A percentile compares a stretch with the other conserved stretches of the same genome.
Conservation (phyloP, 2,329 filamentous ascomycete species). For the Aspergillus quadricinctus region DNA sequence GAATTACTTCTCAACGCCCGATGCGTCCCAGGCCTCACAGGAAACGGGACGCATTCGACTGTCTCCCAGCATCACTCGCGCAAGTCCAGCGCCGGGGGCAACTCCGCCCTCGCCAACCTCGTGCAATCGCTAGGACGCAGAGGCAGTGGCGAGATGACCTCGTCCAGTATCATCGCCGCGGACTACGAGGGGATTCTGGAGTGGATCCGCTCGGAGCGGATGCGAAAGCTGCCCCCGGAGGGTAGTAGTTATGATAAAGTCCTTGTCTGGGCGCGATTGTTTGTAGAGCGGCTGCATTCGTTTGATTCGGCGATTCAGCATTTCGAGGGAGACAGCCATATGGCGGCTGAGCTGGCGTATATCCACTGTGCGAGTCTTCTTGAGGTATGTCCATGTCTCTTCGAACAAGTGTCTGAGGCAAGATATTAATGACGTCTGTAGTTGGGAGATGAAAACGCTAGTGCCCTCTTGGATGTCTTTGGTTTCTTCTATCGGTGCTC, state of each 20-base stretch:
- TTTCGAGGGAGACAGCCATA: conserved; percentile 35
- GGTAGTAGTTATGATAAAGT: conserved; percentile 42
- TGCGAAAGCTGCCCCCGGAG: conserved; percentile 37
- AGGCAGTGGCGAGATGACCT: conserved; percentile 11
- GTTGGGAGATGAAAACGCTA: conserved; percentile 46
- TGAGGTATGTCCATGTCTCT: conserved; percentile 34
- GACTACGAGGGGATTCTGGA: conserved; percentile 18
- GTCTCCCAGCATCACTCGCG: conserved; percentile 3
- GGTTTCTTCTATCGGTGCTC: conserved; percentile 50
- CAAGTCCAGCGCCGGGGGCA: conserved; percentile 6
- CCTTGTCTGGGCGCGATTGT: conserved; percentile 37
- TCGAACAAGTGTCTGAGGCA: no score
- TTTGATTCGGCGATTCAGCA: conserved; percentile 34
- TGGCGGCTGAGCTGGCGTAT: conserved; percentile 48
- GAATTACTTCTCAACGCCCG: conserved; percentile 1
- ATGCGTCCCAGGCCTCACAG: conserved; percentile 4
- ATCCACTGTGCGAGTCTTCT: conserved; percentile 46
- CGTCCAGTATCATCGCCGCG: conserved; percentile 8
- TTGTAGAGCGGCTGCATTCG: conserved; percentile 34
- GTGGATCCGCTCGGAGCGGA: conserved; percentile 37
- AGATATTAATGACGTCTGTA: conserved; percentile 14
- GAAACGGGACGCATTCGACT: background rate
- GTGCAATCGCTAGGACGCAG: conserved; percentile 12
- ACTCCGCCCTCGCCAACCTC: conserved; percentile 10
- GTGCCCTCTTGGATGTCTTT: conserved; percentile 49